Base-by-base conservation (phyloP, 805 yeast species). In the Crinitomyces ghanaensis region DNA sequence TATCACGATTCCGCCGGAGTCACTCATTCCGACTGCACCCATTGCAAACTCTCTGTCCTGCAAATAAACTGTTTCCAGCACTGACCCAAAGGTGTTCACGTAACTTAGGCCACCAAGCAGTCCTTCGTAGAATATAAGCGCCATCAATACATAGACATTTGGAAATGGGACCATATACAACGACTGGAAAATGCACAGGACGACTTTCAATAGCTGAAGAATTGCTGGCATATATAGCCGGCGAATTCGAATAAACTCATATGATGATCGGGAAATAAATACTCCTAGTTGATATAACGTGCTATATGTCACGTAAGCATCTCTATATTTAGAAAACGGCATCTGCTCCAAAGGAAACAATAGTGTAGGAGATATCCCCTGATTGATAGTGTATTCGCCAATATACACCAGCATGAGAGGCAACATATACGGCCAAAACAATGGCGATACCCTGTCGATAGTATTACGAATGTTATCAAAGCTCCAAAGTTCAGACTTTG, bases 261-360 rank as follows among this genome's bases (percentile, higher is more conserved):
- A 76, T 1, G 95, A 82, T 0, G 96, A 82, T 37, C 97, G 63
- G 3, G 96, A 84, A 1, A 88, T 68, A 48, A 88, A 85, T 0
- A 88, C 98, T 6, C 98, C 98, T 3, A 84, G 41, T 53, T 88
- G 97, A 48, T 88, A 88, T 3, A 86, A 54, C 3, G 93, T 77
- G 5, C 95, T 93, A 50, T 88, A 88, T 1, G 84, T 74, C 9
- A 88, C 97, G 53, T 88, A 88, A 3, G 82, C 78, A 47, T 88
- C 97, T 41, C 96, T 66, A 52, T 70, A 83, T 13, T 69, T 59
- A 2, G 57, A 49, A 48, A 85, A 81, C 3, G 93, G 93, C 52
- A 78, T 65, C 16, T 70, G 65, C 1, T 73, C 70, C 3, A 84
- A 46, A 0, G 88, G 86, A 48, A 80, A 88, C 5, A 88, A 59